Evolutionary conservation across 768 basidiomycete species (phyloP).

Genomic region (Rhizopogon rudus): DNA sequence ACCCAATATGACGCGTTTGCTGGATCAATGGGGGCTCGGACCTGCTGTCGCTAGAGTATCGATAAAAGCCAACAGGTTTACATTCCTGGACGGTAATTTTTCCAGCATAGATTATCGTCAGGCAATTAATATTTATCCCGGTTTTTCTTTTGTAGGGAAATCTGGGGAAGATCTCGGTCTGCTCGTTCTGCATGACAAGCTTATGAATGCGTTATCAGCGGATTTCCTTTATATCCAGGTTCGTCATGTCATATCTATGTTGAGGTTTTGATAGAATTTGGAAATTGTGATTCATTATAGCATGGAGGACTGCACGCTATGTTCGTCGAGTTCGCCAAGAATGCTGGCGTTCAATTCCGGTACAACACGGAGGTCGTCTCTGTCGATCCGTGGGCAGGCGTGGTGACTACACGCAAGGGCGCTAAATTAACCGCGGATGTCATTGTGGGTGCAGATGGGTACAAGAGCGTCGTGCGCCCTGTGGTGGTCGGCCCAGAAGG

Average conservation of each 20-base stretch:
- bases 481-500: constrained; percentile 23
- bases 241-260: constrained; percentile 6
- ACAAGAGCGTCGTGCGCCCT: constrained; percentile 35
- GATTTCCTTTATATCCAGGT: constrained; percentile 45
- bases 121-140: too few relatives aligned
- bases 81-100: constrained; percentile 13
- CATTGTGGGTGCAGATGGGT: constrained; percentile 59
- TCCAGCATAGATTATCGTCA: background rate
- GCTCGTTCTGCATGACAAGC: constrained; percentile 38
- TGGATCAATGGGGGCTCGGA: constrained; percentile 49
- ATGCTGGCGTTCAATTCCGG: constrained; percentile 42
- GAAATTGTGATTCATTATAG: constrained; percentile 20
- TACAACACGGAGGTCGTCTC: constrained; percentile 35
- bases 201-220: constrained; percentile 39
- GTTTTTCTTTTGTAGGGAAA: constrained; percentile 25
- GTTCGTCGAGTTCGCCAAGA: constrained; percentile 40
- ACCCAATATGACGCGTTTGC: constrained; percentile 54
- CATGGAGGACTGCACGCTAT: constrained; percentile 47
- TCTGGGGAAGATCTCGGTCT: constrained; percentile 39
- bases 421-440: constrained; percentile 42
- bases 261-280: background rate
- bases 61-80: constrained; percentile 9
- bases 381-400: constrained; percentile 25
- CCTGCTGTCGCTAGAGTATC: constrained; percentile 34
- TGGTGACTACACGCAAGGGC: constrained; percentile 33